Evolutionary conservation across 2,329 filamentous ascomycete species (phyloP).

Genomic region (Aureobasidium sp.): DNA sequence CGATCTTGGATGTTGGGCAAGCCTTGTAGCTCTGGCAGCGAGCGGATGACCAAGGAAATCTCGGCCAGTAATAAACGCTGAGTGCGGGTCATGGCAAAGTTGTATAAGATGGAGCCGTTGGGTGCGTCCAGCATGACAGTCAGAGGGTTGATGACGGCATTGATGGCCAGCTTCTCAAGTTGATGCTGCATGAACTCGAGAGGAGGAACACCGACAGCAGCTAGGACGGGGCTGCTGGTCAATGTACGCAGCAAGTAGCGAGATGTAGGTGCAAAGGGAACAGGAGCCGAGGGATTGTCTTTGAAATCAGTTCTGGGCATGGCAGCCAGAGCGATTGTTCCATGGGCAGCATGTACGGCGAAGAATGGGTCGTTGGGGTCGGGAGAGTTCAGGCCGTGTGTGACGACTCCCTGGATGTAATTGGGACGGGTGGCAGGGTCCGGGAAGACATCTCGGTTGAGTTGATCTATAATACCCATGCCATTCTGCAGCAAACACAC

Average conservation of each 20-base stretch:
- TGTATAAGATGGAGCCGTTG: slow-evolving; percentile 63
- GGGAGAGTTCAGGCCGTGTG: slow-evolving; percentile 45
- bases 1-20: slow-evolving; percentile 52
- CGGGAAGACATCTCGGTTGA: slow-evolving; percentile 64
- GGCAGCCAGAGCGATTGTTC: slow-evolving; percentile 49
- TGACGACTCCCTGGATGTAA: slow-evolving; percentile 64
- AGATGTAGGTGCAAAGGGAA: slow-evolving; percentile 33
- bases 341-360: slow-evolving; percentile 49
- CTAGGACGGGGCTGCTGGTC: slow-evolving; percentile 52
- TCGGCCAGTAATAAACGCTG: slow-evolving; percentile 68
- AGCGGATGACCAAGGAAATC: slow-evolving; percentile 60
- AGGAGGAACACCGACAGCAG: slow-evolving; percentile 50
- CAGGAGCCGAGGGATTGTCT: slow-evolving; percentile 12
- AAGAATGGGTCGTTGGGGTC: slow-evolving; percentile 38
- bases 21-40: slow-evolving; percentile 63
- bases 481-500: slow-evolving; percentile 74
- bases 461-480: slow-evolving; percentile 71
- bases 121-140: slow-evolving; percentile 69
- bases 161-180: slow-evolving; percentile 69
- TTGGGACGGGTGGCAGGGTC: slow-evolving; percentile 57
- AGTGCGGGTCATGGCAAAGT: slow-evolving; percentile 54
- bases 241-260: slow-evolving; percentile 59
- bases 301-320: slow-evolving; percentile 31
- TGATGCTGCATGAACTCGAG: slow-evolving; percentile 62
- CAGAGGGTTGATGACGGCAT: slow-evolving; percentile 70